These are phyloP conservation scores for Suillus lakei DNA, from an alignment of 768 basidiomycete genomes.

Conservation along the genomic window DNA sequence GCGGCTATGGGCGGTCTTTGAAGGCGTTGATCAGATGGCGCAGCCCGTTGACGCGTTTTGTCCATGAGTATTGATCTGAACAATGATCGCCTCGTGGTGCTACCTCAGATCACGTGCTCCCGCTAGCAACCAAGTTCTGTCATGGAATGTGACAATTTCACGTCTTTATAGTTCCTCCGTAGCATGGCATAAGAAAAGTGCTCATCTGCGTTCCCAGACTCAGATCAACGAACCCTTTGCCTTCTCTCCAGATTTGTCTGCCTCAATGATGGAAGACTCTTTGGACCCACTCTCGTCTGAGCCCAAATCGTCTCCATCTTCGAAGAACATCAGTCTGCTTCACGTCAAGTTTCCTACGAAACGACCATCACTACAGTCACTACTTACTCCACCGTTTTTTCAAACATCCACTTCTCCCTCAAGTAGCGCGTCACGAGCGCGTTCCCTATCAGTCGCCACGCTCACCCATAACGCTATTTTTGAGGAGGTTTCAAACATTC, in stretches of 20 bases:
- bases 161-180: constrained; percentile 11
- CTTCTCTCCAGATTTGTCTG: constrained; percentile 11
- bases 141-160: not conserved
- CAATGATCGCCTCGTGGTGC: not conserved
- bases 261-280: constrained; percentile 12
- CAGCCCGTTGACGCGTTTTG: not conserved
- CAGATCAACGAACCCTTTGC: constrained; percentile 9
- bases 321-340: constrained; percentile 14
- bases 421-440: constrained; percentile 22
- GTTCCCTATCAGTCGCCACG: constrained; percentile 18
- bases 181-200: constrained; percentile 8
- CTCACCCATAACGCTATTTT: not conserved
- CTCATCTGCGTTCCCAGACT: constrained; percentile 12
- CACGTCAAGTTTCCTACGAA: constrained; percentile 48
- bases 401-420: constrained; percentile 45
- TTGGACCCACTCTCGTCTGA: not conserved
- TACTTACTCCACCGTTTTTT: constrained; percentile 45
- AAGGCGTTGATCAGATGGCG: not conserved
- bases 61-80: not conserved
- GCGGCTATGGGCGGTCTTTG: not conserved
- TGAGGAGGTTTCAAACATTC: constrained; percentile 8
- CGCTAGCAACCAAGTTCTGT: constrained; percentile 8
- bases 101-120: constrained; percentile 16
- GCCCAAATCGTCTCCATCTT: constrained; percentile 5
- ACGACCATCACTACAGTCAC: constrained; percentile 57